Base-by-base conservation (phyloP, 176 grass and related monocot species). In the Microstegium vimineum region DNA sequence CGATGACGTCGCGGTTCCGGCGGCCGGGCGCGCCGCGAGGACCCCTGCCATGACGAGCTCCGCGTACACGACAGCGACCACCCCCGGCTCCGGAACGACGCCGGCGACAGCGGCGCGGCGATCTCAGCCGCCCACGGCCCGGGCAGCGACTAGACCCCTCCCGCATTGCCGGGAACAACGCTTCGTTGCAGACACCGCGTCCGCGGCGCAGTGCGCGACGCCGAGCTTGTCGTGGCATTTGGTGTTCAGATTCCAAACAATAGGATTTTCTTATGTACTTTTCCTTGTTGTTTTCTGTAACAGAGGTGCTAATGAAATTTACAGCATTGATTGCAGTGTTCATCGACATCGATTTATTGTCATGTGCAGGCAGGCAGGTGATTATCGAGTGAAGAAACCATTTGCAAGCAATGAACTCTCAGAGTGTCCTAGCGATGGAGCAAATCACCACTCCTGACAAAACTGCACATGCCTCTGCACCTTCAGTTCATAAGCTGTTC, bases 361-460 rank as follows among this genome's bases (percentile, higher is more conserved):
- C 36, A 23, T 66, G 54, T 81, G 14, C 71, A 72, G 52, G 56
- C 71, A 72, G 52, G 56, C 10, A 28, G 16, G 64, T 62, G 33
- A 45, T 40, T 45, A 65, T 57, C 70, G 63, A 40, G 40, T 2
- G 28, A 71, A 8, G 26, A n/a, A 71, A 52, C 71, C 52, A 31
- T 40, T 69, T 64, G 80, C n/a, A 4, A 18, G 84, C 38, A 77
- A 91, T 98, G 95, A 94, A 79, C 38, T 91, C 84, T 82, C 82
- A 88, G 54, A 76, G 72, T 85, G 65, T 81, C 85, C 54, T 81
- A 27, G 52, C 82, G 49, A 51, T 62, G 71, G 67, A 81, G 33
- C 77, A 80, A 69, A 87, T 86, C 13, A 30, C 76, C 15, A 47
- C 76, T 81, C 77, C 80, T 0, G 77, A 95, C 27, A 76, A 84